phyloP scores from a whole-genome alignment of 1,284 basidiomycete species.

The Moniliophthora roreri region DNA sequence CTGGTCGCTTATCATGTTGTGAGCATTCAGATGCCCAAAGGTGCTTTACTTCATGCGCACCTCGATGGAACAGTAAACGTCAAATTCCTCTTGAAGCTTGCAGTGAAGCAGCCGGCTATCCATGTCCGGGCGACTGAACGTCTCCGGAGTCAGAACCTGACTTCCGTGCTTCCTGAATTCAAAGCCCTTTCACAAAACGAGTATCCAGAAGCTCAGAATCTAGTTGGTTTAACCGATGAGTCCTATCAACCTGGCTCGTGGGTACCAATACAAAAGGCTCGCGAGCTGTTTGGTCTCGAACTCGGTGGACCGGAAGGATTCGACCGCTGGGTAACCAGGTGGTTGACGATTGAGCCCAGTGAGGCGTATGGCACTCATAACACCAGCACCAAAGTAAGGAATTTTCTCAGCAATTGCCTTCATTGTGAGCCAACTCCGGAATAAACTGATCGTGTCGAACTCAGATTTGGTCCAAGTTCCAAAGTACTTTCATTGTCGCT shows the following conservation, averaged over 20 bases:
- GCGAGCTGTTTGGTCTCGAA: slow-evolving; percentile 45
- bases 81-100: slow-evolving; percentile 47
- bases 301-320: slow-evolving; percentile 66
- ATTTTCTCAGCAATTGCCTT: background rate
- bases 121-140: slow-evolving; percentile 48
- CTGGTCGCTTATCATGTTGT: background rate
- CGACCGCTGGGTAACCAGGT: slow-evolving; percentile 59
- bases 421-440: background rate
- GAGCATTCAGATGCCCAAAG: slow-evolving; percentile 68
- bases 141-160: slow-evolving; percentile 38
- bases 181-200: slow-evolving; percentile 37
- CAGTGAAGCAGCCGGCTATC: slow-evolving; percentile 54
- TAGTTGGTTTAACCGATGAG: slow-evolving; percentile 40
- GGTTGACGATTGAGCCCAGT: slow-evolving; percentile 62
- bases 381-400: slow-evolving; percentile 56
- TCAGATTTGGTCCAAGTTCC: slow-evolving; percentile 75
- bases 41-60: slow-evolving; percentile 69
- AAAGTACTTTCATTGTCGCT: slow-evolving; percentile 48
- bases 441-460: background rate
- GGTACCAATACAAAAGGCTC: slow-evolving; percentile 54
- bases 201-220: slow-evolving; percentile 23
- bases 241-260: slow-evolving; percentile 46
- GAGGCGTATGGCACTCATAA: slow-evolving; percentile 74
- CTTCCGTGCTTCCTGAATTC: slow-evolving; percentile 50
- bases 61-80: slow-evolving; percentile 68